These are phyloP conservation scores for Ophiostoma ips DNA, from an alignment of 2,329 filamentous ascomycete genomes.

Conservation along the genomic window DNA sequence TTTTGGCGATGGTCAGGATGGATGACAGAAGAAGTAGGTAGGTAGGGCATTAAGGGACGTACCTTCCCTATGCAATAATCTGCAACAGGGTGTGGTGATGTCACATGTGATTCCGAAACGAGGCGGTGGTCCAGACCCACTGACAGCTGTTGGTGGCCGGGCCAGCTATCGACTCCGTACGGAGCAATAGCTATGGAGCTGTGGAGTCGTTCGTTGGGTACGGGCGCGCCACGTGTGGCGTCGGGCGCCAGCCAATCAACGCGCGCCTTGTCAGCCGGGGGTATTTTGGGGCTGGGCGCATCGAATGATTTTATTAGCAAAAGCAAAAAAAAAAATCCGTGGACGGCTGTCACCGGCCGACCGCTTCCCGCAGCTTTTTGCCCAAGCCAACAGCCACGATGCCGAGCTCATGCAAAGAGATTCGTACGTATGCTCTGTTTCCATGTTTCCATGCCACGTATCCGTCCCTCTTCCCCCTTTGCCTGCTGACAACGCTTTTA, in stretches of 20 bases:
- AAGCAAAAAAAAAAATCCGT: too few relatives aligned
- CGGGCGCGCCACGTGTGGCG: slow-evolving; percentile 3
- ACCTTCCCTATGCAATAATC: not conserved
- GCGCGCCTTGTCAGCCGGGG: not conserved
- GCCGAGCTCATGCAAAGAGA: slow-evolving; percentile 94
- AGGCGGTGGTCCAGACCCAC: not conserved
- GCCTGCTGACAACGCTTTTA: slow-evolving; percentile 24
- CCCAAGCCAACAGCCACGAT: slow-evolving; percentile 26
- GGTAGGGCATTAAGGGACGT: not conserved
- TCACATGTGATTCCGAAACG: not conserved
- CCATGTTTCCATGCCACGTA: too few relatives aligned
- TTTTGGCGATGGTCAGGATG: too few relatives aligned
- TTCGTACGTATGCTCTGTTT: too few relatives aligned
- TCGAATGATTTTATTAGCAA: too few relatives aligned
- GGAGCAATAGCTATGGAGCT: not conserved
- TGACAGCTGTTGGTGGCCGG: not conserved
- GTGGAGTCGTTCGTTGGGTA: too few relatives aligned
- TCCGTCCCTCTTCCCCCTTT: too few relatives aligned
- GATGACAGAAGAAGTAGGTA: not conserved
- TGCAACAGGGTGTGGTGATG: not conserved
- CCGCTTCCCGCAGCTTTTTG: too few relatives aligned
- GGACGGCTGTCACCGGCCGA: not conserved
- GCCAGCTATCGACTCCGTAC: not conserved
- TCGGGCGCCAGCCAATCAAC: not conserved
- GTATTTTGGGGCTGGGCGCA: too few relatives aligned